Conservation (phyloP, 1,284 basidiomycete species). For the Malassezia dermatis region DNA sequence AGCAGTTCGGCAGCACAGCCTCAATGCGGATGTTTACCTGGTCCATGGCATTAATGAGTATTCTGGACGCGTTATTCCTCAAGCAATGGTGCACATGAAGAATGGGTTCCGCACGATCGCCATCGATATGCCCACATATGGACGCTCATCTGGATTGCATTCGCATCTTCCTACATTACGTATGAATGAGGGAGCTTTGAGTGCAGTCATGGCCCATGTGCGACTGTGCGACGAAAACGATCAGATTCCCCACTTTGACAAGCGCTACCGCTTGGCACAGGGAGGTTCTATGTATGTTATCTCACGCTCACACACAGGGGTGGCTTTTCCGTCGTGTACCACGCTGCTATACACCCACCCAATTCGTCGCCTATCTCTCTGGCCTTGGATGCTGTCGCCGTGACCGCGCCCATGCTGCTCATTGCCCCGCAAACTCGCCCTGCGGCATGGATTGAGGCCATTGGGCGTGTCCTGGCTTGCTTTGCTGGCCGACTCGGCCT, state of each 20-base stretch:
- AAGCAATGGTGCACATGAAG: slow-evolving; percentile 50
- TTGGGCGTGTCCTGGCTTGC: slow-evolving; percentile 48
- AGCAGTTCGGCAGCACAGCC: slow-evolving; percentile 20
- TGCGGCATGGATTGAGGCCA: slow-evolving; percentile 42
- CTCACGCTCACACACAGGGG: slow-evolving; percentile 42
- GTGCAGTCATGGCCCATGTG: slow-evolving; percentile 51
- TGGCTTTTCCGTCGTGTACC: slow-evolving; percentile 49
- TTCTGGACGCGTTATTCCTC: slow-evolving; percentile 34
- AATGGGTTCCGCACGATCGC: slow-evolving; percentile 52
- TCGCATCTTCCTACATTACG: slow-evolving; percentile 50
- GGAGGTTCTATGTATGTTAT: slow-evolving; percentile 42
- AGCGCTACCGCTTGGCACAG: slow-evolving; percentile 46
- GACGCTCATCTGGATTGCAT: slow-evolving; percentile 49
- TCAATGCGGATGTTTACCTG: slow-evolving; percentile 35
- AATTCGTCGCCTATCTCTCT: slow-evolving; percentile 19
- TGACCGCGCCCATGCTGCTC: slow-evolving; percentile 51
- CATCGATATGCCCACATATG: slow-evolving; percentile 52
- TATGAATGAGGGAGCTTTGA: slow-evolving; percentile 50
- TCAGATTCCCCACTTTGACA: slow-evolving; percentile 14
- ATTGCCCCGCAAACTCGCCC: slow-evolving; percentile 49
- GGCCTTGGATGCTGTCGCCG: slow-evolving; percentile 45
- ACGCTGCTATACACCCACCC: slow-evolving; percentile 41
- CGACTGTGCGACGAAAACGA: slow-evolving; percentile 23
- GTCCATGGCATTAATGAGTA: slow-evolving; percentile 45
- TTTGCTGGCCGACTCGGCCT: slow-evolving; percentile 50